A percentile compares a stretch with the other conserved stretches of the same genome.
phyloP scores from a whole-genome alignment of 2,329 filamentous ascomycete species.

The Fusarium domesticum region DNA sequence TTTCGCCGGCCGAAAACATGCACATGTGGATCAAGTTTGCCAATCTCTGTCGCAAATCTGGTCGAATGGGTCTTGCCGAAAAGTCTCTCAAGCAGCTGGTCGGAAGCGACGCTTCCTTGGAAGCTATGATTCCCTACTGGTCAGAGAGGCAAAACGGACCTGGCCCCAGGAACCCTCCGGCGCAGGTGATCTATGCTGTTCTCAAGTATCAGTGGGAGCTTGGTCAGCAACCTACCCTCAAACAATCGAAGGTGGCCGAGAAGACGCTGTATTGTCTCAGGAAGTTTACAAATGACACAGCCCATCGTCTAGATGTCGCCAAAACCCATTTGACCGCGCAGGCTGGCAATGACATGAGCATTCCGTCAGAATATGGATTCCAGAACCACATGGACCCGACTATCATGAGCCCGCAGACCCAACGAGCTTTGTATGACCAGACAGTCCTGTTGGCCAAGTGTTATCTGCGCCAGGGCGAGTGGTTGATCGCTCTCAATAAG shows the following conservation, averaged over 20 bases:
- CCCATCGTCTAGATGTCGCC: slow-evolving; percentile 52
- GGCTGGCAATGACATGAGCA: slow-evolving; percentile 44
- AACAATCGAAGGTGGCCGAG: slow-evolving; percentile 46
- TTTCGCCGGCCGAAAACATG: slow-evolving; percentile 88
- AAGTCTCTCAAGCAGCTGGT: slow-evolving; percentile 92
- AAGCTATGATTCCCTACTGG: slow-evolving; percentile 61
- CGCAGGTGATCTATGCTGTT: slow-evolving; percentile 91
- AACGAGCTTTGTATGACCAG: slow-evolving; percentile 56
- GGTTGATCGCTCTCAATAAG: slow-evolving; percentile 82
- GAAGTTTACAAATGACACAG: slow-evolving; percentile 59
- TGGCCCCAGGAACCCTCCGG: slow-evolving; percentile 49
- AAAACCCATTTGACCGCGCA: slow-evolving; percentile 50
- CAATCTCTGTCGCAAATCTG: slow-evolving; percentile 95
- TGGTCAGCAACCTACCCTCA: slow-evolving; percentile 57
- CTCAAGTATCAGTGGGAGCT: slow-evolving; percentile 96
- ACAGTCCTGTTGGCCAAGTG: slow-evolving; percentile 84
- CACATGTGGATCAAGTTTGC: slow-evolving; percentile 99
- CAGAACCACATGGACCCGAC: slow-evolving; percentile 45
- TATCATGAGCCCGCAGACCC: slow-evolving; percentile 47
- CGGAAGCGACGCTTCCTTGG: slow-evolving; percentile 62
- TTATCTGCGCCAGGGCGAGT: slow-evolving; percentile 94
- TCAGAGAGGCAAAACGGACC: slow-evolving; percentile 30
- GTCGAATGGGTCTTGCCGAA: slow-evolving; percentile 89
- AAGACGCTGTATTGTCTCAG: slow-evolving; percentile 58
- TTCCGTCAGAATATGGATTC: slow-evolving; percentile 49